These are phyloP conservation scores for Lunularia cruciata DNA, from an alignment of 225 moss, liverwort and hornwort species.

Conservation along the genomic window DNA sequence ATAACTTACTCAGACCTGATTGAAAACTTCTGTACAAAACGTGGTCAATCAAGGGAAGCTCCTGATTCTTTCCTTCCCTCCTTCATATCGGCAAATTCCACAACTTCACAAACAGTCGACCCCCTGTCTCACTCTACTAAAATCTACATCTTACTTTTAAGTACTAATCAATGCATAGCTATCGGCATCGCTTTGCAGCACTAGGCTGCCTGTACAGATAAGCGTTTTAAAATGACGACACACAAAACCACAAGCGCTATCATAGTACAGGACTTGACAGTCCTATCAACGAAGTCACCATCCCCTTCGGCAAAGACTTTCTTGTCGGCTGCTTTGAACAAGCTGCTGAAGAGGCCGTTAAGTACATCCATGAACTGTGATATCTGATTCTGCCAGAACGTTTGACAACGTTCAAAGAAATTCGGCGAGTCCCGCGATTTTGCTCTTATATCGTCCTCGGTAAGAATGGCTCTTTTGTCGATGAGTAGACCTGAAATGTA, in stretches of 20 bases:
- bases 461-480: constrained; percentile 5
- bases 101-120: background rate
- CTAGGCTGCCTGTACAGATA: constrained; percentile 37
- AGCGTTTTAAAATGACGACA: constrained; percentile 72
- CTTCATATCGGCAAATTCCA: constrained; percentile 24
- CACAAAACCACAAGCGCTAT: constrained; percentile 78
- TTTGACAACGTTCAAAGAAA: constrained; percentile 50
- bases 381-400: constrained; percentile 65
- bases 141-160: background rate
- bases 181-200: constrained; percentile 17
- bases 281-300: constrained; percentile 56
- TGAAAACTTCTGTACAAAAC: constrained; percentile 4
- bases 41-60: background rate
- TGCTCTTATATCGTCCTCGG: constrained; percentile 13
- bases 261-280: constrained; percentile 80
- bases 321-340: constrained; percentile 65
- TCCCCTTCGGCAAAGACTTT: constrained; percentile 55
- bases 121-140: background rate
- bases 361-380: constrained; percentile 61
- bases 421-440: constrained; percentile 28
- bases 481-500: background rate
- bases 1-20: background rate
- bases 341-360: constrained; percentile 58
- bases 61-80: background rate
- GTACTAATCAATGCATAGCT: constrained; percentile 12